A percentile compares a stretch with the other conserved stretches of the same genome.
These are phyloP conservation scores for Metschnikowia corniflorae DNA, from an alignment of 805 yeast genomes.

Conservation along the genomic window DNA sequence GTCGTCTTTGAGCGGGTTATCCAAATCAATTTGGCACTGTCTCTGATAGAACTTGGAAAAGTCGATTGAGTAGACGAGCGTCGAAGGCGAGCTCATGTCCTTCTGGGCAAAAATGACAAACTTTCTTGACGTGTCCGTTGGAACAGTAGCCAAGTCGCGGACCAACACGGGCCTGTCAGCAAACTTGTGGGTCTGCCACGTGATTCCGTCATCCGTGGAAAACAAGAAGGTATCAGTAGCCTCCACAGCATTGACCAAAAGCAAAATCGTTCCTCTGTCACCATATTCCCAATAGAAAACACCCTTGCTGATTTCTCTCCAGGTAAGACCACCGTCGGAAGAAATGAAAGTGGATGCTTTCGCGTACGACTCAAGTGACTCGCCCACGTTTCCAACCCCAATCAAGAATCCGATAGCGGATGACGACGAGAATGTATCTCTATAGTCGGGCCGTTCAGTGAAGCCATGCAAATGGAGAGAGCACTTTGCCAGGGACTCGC, in stretches of 20 bases:
- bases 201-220: constrained; percentile 75
- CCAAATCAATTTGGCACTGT: constrained; percentile 43
- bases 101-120: constrained; percentile 54
- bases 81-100: constrained; percentile 35
- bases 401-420: constrained; percentile 87
- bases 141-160: constrained; percentile 81
- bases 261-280: constrained; percentile 86
- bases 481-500: constrained; percentile 54
- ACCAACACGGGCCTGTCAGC: constrained; percentile 52
- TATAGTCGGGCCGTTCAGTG: constrained; percentile 77
- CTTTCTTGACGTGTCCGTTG: constrained; percentile 82
- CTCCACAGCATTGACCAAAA: constrained; percentile 58
- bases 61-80: constrained; percentile 42
- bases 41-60: constrained; percentile 33
- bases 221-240: constrained; percentile 57
- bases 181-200: constrained; percentile 70
- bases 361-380: constrained; percentile 42
- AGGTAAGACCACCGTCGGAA: constrained; percentile 85
- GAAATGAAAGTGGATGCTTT: constrained; percentile 73
- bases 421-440: constrained; percentile 84
- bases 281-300: constrained; percentile 92
- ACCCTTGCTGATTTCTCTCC: constrained; percentile 78
- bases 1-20: constrained; percentile 39
- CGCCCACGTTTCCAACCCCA: constrained; percentile 94
- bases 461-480: constrained; percentile 85